phyloP scores from a whole-genome alignment of 2,329 filamentous ascomycete species.

The Elsinoe australis region DNA sequence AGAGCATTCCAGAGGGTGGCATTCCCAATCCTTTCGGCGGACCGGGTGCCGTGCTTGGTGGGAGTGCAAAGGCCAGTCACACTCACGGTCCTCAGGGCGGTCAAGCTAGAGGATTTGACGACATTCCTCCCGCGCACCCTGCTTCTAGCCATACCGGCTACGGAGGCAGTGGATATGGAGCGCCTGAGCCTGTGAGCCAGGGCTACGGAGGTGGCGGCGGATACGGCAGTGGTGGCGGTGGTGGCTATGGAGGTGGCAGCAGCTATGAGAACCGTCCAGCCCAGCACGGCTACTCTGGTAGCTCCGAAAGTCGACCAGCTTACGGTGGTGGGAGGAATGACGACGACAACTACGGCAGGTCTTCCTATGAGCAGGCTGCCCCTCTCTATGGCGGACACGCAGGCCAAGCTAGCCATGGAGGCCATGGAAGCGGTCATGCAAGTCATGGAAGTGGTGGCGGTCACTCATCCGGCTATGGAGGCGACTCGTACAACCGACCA shows the following conservation, averaged over 20 bases:
- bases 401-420: neutral
- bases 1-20: constrained; percentile 18
- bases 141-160: constrained; percentile 1
- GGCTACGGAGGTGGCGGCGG: constrained; percentile 3
- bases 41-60: constrained; percentile 9
- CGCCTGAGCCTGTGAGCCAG: neutral
- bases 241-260: neutral
- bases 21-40: constrained; percentile 16
- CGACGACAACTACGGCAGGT: constrained; percentile 7
- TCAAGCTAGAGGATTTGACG: constrained; percentile 10
- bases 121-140: neutral
- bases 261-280: constrained; percentile 1
- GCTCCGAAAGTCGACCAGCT: neutral
- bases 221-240: constrained; percentile 6
- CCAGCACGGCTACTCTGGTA: neutral
- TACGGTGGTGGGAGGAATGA: constrained; percentile 6
- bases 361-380: neutral
- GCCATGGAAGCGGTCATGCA: constrained; percentile 2
- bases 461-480: neutral
- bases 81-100: constrained; percentile 3
- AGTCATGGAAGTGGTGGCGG: constrained; percentile 4
- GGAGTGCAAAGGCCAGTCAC: constrained; percentile 1
- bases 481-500: constrained; percentile 1
- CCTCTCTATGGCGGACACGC: constrained; percentile 5
- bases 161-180: neutral